These are phyloP conservation scores for Erysimum cheiranthoides DNA, from an alignment of 345 rosid genomes.

Conservation along the genomic window DNA sequence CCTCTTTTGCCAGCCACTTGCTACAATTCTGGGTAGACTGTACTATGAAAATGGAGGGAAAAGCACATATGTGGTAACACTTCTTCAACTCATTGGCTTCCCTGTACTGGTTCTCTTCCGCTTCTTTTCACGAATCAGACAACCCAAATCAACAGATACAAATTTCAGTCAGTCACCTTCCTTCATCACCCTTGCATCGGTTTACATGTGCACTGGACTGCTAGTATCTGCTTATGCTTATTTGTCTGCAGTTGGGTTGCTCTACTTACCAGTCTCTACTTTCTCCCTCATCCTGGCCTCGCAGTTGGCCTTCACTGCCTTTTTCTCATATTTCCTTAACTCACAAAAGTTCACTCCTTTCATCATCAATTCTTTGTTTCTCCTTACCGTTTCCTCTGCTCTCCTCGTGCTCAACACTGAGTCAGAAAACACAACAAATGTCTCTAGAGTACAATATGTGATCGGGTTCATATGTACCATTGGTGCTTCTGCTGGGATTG, in stretches of 20 bases:
- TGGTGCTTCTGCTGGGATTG: constrained; percentile 50
- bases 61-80: constrained; percentile 56
- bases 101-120: constrained; percentile 56
- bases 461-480: constrained; percentile 60
- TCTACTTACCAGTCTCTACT: constrained; percentile 61
- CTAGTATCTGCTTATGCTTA: constrained; percentile 44
- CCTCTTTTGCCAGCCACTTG: constrained; percentile 51
- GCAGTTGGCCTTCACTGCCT: constrained; percentile 58
- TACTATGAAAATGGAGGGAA: constrained; percentile 61
- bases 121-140: constrained; percentile 39
- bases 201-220: constrained; percentile 50
- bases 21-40: constrained; percentile 55
- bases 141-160: constrained; percentile 11
- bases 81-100: constrained; percentile 56
- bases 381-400: constrained; percentile 59
- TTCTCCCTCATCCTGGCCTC: constrained; percentile 53
- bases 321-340: constrained; percentile 61
- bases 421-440: constrained; percentile 20
- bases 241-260: constrained; percentile 56
- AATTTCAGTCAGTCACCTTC: background rate
- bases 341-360: constrained; percentile 56
- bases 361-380: constrained; percentile 50
- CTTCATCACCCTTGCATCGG: constrained; percentile 17
- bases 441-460: constrained; percentile 36
- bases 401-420: constrained; percentile 48